phyloP scores from a whole-genome alignment of 257 asterid genomes.

The Asclepias syriaca region DNA sequence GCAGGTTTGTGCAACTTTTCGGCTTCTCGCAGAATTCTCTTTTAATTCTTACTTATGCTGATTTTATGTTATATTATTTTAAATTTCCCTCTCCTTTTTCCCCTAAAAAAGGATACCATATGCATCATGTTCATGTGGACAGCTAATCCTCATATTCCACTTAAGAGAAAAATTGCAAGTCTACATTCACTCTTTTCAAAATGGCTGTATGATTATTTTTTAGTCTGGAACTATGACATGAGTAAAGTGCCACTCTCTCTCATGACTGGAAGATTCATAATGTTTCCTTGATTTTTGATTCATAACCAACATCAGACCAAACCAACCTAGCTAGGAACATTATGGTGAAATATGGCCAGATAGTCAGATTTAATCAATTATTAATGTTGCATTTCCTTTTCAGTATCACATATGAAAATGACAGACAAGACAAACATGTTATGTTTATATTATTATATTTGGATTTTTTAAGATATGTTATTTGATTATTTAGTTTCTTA shows the following conservation, averaged over 20 bases:
- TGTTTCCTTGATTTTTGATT: background rate
- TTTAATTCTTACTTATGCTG: background rate
- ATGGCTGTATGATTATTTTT: background rate
- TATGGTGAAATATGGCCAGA: background rate
- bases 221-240: background rate
- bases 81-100: background rate
- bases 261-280: background rate
- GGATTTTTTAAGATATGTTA: background rate
- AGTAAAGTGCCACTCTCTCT: background rate
- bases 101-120: background rate
- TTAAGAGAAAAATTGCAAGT: background rate
- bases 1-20: slow-evolving; percentile 46
- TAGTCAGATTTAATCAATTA: background rate
- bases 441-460: background rate
- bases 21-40: background rate
- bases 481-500: background rate
- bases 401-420: background rate
- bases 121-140: background rate
- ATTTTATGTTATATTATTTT: background rate
- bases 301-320: background rate
- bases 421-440: background rate
- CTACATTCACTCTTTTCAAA: background rate
- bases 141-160: background rate
- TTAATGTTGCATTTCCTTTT: background rate
- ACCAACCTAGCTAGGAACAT: background rate